Conservation (phyloP, 2,329 filamentous ascomycete genomes). For the Phyllosticta citriasiana region DNA sequence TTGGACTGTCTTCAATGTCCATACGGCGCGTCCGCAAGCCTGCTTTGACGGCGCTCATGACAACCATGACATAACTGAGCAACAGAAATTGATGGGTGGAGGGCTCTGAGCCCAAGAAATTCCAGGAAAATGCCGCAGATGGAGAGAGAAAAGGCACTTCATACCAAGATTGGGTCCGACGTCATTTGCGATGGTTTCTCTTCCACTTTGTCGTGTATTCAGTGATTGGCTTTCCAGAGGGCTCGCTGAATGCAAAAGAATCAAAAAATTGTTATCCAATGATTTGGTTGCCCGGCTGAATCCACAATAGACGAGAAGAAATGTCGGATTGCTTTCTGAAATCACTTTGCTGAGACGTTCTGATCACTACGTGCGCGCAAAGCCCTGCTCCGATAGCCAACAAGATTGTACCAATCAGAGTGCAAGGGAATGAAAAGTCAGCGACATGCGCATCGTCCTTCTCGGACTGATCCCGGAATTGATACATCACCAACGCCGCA, state of each 20-base stretch:
- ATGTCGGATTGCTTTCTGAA: conserved; percentile 8
- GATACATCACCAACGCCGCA: conserved; percentile 12
- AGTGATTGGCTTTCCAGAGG: background rate
- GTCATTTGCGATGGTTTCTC: too few relatives aligned
- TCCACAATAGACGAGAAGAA: background rate
- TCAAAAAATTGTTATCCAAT: background rate
- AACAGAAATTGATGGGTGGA: background rate
- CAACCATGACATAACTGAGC: background rate
- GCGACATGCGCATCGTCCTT: background rate
- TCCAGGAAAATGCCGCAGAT: background rate
- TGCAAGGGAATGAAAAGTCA: conserved; percentile 23
- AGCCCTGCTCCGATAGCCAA: conserved; percentile 20
- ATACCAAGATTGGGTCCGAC: background rate
- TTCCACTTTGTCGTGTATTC: background rate
- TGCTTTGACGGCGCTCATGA: background rate
- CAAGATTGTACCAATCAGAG: conserved; percentile 22
- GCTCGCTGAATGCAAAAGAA: background rate
- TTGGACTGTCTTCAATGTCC: background rate
- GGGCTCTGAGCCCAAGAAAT: background rate
- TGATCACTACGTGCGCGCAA: conserved; percentile 26
- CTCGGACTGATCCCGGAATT: background rate
- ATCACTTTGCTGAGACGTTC: conserved; percentile 16
- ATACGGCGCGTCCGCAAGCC: background rate
- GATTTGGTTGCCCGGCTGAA: background rate
- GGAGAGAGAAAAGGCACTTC: background rate